phyloP scores from a whole-genome alignment of 306 rosid species.

The Cicer pinnatifidum region DNA sequence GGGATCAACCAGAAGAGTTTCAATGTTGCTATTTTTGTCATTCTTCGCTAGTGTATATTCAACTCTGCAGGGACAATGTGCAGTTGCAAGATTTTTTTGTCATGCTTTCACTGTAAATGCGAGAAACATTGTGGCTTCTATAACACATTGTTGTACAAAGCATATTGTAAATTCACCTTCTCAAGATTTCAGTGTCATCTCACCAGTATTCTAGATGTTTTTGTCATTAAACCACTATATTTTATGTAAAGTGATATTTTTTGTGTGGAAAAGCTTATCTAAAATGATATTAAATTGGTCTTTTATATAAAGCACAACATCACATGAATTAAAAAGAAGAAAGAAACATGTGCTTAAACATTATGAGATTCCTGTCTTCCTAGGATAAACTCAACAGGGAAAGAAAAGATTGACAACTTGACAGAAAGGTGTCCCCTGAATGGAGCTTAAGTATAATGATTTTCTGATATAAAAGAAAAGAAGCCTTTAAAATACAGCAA shows the following conservation, averaged over 20 bases:
- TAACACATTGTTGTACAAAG: background rate
- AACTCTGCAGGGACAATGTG: conserved; percentile 20
- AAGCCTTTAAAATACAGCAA: conserved; percentile 51
- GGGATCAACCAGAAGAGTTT: conserved; percentile 20
- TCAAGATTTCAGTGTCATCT: conserved; percentile 6
- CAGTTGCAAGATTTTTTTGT: conserved; percentile 1
- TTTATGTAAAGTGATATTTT: background rate
- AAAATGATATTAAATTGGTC: conserved; percentile 1
- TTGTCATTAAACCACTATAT: background rate
- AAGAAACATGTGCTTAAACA: background rate
- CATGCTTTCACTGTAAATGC: conserved; percentile 35
- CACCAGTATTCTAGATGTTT: background rate
- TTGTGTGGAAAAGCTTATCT: too few species aligned
- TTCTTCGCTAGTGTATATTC: conserved; percentile 34
- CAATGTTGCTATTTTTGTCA: background rate
- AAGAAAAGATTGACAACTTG: conserved; percentile 36
- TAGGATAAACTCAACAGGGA: conserved; percentile 47
- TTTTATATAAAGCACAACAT: background rate
- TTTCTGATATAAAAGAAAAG: conserved; percentile 56
- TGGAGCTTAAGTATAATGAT: conserved; percentile 48
- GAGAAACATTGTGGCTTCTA: background rate
- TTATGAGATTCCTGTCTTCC: conserved; percentile 47
- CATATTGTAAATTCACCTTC: background rate
- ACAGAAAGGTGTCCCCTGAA: conserved; percentile 46
- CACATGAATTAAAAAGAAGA: background rate